phyloP scores from a whole-genome alignment of 371 early-diverging fungal genomes.

The Chytridium lagenaria region DNA sequence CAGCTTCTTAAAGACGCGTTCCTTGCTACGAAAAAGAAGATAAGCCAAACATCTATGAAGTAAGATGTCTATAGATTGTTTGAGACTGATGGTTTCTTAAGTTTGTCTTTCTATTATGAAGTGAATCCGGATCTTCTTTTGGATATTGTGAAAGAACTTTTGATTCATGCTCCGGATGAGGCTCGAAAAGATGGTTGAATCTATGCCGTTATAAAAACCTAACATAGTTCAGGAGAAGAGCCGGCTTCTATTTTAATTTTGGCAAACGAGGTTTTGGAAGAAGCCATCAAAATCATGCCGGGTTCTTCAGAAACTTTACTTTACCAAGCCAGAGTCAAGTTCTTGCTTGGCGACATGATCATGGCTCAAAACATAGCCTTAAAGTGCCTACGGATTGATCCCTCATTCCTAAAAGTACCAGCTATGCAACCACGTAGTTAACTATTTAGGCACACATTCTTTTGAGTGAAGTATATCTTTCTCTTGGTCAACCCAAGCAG shows the following conservation, averaged over 20 bases:
- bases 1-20: slow-evolving; percentile 44
- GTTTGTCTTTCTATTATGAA: slow-evolving; percentile 43
- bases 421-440: too few species aligned
- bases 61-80: not conserved
- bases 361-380: slow-evolving; percentile 35
- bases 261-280: slow-evolving; percentile 39
- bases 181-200: slow-evolving; percentile 42
- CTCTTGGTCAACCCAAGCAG: slow-evolving; percentile 32
- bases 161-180: slow-evolving; percentile 43
- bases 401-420: slow-evolving; percentile 20
- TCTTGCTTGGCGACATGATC: slow-evolving; percentile 43
- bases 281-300: slow-evolving; percentile 44
- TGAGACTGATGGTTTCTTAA: slow-evolving; percentile 7
- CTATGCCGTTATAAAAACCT: not conserved
- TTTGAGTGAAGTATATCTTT: slow-evolving; percentile 48
- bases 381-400: slow-evolving; percentile 43
- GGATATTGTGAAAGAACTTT: slow-evolving; percentile 43
- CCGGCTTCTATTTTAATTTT: slow-evolving; percentile 28
- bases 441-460: slow-evolving; percentile 56
- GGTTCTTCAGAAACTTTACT: slow-evolving; percentile 48
- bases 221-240: slow-evolving; percentile 30
- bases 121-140: slow-evolving; percentile 52
- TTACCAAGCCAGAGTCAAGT: slow-evolving; percentile 44
- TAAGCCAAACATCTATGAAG: slow-evolving; percentile 4
- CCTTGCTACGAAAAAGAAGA: slow-evolving; percentile 31